phyloP scores from a whole-genome alignment of 2,329 filamentous ascomycete species.

The Thielaviopsis ethacetica region DNA sequence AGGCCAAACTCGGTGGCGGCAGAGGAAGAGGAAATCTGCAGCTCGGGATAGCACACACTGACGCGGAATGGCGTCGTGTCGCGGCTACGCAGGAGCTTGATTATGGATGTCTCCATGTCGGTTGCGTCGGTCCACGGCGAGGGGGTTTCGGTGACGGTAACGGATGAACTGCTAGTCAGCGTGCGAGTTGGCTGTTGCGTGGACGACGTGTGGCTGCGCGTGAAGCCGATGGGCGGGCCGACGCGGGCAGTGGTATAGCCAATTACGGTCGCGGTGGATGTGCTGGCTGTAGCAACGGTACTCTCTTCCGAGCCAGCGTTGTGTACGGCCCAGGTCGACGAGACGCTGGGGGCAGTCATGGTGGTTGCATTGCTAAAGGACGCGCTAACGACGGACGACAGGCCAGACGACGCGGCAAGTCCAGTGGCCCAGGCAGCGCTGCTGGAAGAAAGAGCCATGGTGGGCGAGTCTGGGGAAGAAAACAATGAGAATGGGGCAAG shows the following conservation, averaged over 20 bases:
- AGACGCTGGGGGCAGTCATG: neutral
- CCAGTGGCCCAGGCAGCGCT: neutral
- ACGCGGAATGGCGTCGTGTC: neutral
- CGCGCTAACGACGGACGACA: neutral
- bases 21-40: neutral
- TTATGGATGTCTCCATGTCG: neutral
- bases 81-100: neutral
- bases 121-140: neutral
- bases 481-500: neutral
- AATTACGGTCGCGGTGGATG: neutral
- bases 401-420: neutral
- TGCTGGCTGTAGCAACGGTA: neutral
- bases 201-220: neutral
- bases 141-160: neutral
- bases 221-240: conserved; percentile 2
- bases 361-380: neutral
- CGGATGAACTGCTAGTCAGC: neutral
- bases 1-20: neutral
- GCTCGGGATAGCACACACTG: conserved; percentile 5
- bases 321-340: neutral
- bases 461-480: no score
- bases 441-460: neutral
- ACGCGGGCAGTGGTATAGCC: conserved; percentile 1
- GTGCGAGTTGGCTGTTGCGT: neutral
- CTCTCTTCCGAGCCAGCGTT: neutral